A percentile compares a stretch with the other conserved stretches of the same genome.
Evolutionary conservation across 108 stramenopile genomes (phyloP).

Genomic region (Cyclotella cryptica): DNA sequence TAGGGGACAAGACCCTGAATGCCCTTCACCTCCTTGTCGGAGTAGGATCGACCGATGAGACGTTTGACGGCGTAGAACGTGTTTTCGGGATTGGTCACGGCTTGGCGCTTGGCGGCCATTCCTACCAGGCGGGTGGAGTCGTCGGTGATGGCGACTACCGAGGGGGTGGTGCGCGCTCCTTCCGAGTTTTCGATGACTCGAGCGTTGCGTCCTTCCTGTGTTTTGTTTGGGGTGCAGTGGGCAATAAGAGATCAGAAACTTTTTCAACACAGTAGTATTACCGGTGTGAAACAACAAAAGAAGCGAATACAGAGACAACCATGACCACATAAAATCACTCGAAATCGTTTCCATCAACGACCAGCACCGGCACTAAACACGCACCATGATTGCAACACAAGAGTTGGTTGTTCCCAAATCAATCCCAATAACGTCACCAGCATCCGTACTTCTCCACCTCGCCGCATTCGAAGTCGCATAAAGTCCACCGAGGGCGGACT

Average conservation of each 20-base stretch:
- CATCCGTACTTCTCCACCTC: conserved; percentile 71
- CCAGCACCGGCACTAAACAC: conserved; percentile 31
- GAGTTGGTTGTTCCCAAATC: conserved; percentile 99
- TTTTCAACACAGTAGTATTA: not conserved
- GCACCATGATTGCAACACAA: conserved; percentile 99
- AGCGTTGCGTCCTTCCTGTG: conserved; percentile 92
- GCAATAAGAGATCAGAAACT: not conserved
- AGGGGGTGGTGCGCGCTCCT: conserved; percentile 99
- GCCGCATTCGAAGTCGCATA: conserved; percentile 18
- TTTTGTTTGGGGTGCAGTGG: not conserved
- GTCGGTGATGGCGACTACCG: conserved; percentile 94
- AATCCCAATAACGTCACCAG: conserved; percentile 98
- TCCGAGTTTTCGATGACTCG: conserved; percentile 99
- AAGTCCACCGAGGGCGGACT: conserved; percentile 21
- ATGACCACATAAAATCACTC: too few species aligned
- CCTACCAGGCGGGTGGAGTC: conserved; percentile 95
- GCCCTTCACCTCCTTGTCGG: conserved; percentile 92
- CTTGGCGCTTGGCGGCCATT: conserved; percentile 97
- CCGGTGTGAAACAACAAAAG: not conserved
- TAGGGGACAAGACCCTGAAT: conserved; percentile 96
- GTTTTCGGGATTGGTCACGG: conserved; percentile 99
- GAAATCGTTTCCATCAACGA: not conserved
- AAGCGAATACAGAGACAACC: not conserved
- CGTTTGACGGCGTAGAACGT: conserved; percentile 99
- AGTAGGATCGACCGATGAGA: conserved; percentile 94